Evolutionary conservation across 1,139 yeast species (phyloP).

Genomic region (Kodamaea derodonti): DNA sequence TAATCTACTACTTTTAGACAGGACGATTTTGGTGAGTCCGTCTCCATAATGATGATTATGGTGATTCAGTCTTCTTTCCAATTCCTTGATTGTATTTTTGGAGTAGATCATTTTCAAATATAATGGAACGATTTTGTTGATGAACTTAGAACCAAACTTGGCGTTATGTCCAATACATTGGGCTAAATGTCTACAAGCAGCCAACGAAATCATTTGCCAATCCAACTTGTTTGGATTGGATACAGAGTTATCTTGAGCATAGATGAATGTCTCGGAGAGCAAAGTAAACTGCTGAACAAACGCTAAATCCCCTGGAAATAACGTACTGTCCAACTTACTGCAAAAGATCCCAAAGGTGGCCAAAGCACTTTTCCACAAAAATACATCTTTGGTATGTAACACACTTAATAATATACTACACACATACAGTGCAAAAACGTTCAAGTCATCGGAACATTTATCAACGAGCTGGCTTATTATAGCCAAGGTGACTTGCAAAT

Average conservation of each 20-base stretch:
- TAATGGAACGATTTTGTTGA: slow-evolving; percentile 39
- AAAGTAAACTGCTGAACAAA: slow-evolving; percentile 51
- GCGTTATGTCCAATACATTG: slow-evolving; percentile 40
- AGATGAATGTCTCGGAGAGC: slow-evolving; percentile 37
- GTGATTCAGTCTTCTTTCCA: slow-evolving; percentile 20
- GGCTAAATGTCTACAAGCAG: slow-evolving; percentile 42
- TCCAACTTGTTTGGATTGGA: slow-evolving; percentile 38
- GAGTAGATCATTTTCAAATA: slow-evolving; percentile 30
- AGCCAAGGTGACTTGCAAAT: slow-evolving; percentile 75
- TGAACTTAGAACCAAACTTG: slow-evolving; percentile 34
- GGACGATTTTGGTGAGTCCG: slow-evolving; percentile 22
- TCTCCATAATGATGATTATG: slow-evolving; percentile 3
- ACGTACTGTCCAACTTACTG: slow-evolving; percentile 57
- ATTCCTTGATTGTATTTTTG: slow-evolving; percentile 12
- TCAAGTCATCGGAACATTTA: slow-evolving; percentile 78
- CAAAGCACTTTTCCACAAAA: slow-evolving; percentile 50
- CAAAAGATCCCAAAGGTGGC: slow-evolving; percentile 60
- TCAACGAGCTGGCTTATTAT: slow-evolving; percentile 67
- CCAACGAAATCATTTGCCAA: slow-evolving; percentile 47
- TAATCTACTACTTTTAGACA: slow-evolving; percentile 20
- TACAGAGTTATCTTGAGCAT: slow-evolving; percentile 14
- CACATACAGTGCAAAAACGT: slow-evolving; percentile 68
- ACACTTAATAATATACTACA: slow-evolving; percentile 46
- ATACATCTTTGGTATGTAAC: slow-evolving; percentile 49
- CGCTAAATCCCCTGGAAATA: slow-evolving; percentile 67